phyloP scores from a whole-genome alignment of 2,329 filamentous ascomycete species.

The Neonectria punicea region DNA sequence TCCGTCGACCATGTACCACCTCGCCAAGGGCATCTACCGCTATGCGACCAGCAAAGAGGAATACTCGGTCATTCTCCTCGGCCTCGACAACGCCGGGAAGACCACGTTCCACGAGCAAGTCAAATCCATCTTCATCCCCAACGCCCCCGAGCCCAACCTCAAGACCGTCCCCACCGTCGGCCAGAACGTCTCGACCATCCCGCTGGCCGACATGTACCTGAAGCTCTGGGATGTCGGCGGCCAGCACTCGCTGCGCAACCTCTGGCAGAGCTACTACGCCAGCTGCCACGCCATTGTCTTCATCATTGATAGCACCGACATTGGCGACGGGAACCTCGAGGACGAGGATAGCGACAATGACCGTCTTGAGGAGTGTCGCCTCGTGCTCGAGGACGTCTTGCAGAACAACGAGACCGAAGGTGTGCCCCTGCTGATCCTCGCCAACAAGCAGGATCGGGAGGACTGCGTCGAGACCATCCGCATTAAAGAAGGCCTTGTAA shows the following conservation, averaged over 20 bases:
- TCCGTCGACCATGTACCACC: conserved; percentile 80
- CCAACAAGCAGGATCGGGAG: conserved; percentile 97
- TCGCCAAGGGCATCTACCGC: conserved; percentile 93
- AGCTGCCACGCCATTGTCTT: conserved; percentile 97
- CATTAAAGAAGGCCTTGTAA: conserved; percentile 96
- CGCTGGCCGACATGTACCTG: conserved; percentile 92
- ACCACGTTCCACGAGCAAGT: conserved; percentile 98
- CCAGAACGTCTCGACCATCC: conserved; percentile 94
- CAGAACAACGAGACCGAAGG: conserved; percentile 89
- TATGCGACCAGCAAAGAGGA: conserved; percentile 98
- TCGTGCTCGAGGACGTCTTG: conserved; percentile 90
- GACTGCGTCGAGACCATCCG: conserved; percentile 97
- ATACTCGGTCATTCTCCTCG: conserved; percentile 96
- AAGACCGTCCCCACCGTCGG: conserved; percentile 97
- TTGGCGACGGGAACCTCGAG: conserved; percentile 81
- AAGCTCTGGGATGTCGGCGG: conserved; percentile 99
- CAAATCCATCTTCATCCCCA: conserved; percentile 83
- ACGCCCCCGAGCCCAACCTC: conserved; percentile 70
- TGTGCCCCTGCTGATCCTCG: conserved; percentile 89
- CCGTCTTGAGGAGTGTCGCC: conserved; percentile 85
- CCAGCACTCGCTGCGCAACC: conserved; percentile 85
- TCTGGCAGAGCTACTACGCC: conserved; percentile 97
- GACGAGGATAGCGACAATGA: conserved; percentile 60
- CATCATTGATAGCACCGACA: conserved; percentile 94
- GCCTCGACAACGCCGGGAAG: conserved; percentile 98